A percentile compares a stretch with the other conserved stretches of the same genome.
phyloP scores from a whole-genome alignment of 2,329 filamentous ascomycete species.

The Fusarium brachygibbosum region DNA sequence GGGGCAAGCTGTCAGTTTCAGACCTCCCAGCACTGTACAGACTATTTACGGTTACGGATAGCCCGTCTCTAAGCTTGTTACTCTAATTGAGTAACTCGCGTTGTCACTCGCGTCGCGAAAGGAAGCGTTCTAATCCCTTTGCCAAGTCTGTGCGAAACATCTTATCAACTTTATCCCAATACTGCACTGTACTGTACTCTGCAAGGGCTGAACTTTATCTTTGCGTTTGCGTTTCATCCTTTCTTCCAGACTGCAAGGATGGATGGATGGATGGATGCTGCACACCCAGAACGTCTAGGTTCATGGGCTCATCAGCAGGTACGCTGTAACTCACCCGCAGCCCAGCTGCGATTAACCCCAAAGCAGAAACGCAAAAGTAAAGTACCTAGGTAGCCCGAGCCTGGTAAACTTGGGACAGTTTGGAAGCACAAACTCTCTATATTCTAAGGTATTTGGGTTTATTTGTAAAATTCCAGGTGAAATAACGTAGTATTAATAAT shows the following conservation, averaged over 20 bases:
- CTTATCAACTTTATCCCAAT: background rate
- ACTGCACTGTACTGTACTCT: too few relatives aligned
- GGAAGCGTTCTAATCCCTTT: background rate
- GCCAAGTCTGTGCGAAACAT: slow-evolving; percentile 1
- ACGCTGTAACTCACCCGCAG: background rate
- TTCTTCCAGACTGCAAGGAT: background rate
- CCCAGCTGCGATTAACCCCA: too few relatives aligned
- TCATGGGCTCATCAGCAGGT: background rate
- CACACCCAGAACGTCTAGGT: background rate
- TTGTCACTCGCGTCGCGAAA: slow-evolving; percentile 1
- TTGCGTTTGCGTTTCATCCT: background rate
- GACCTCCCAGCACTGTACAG: background rate
- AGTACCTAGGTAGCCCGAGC: too few relatives aligned
- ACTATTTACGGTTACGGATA: background rate
- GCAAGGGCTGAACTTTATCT: background rate
- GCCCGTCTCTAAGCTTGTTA: background rate
- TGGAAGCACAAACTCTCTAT: too few relatives aligned
- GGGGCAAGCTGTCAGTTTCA: background rate
- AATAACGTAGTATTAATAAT: too few relatives aligned
- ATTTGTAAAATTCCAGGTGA: too few relatives aligned
- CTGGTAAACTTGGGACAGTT: too few relatives aligned
- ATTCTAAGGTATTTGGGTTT: too few relatives aligned
- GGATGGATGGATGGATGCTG: background rate
- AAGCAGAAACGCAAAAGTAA: too few relatives aligned
- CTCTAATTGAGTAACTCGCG: background rate